Conservation (phyloP, 1,284 basidiomycete genomes). For the Marasmius fiardii region DNA sequence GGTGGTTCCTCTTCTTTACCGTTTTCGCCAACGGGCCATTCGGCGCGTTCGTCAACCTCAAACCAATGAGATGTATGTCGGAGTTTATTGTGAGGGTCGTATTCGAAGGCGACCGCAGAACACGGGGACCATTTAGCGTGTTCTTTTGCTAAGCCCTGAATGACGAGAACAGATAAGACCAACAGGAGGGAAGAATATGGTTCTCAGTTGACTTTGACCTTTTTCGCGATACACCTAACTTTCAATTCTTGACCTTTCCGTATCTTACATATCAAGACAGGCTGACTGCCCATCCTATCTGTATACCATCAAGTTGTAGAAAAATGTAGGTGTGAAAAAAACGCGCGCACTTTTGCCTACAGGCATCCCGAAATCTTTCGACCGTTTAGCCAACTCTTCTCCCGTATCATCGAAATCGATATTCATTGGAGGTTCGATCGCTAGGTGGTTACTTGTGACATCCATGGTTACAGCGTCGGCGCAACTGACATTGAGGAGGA, state of each 20-base stretch:
- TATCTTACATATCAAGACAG: slow-evolving; percentile 90
- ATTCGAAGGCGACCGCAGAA: slow-evolving; percentile 94
- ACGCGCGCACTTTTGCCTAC: slow-evolving; percentile 72
- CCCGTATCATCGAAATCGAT: slow-evolving; percentile 43
- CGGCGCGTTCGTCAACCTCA: slow-evolving; percentile 73
- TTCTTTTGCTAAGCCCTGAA: slow-evolving; percentile 93
- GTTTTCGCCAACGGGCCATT: slow-evolving; percentile 85
- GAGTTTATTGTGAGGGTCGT: slow-evolving; percentile 97
- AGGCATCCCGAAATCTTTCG: slow-evolving; percentile 79
- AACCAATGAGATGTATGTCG: slow-evolving; percentile 97
- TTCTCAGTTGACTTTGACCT: slow-evolving; percentile 47
- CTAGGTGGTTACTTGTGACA: slow-evolving; percentile 77
- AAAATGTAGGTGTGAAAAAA: background rate
- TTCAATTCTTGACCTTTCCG: slow-evolving; percentile 92
- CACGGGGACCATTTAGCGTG: slow-evolving; percentile 99
- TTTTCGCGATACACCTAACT: slow-evolving; percentile 88
- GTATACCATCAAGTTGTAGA: background rate
- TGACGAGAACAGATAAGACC: slow-evolving; percentile 7
- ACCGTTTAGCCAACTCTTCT: slow-evolving; percentile 72
- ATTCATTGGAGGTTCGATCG: slow-evolving; percentile 44
- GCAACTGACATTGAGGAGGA: slow-evolving; percentile 72
- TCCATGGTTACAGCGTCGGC: slow-evolving; percentile 71
- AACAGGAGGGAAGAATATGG: background rate
- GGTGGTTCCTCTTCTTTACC: slow-evolving; percentile 80
- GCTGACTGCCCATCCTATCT: slow-evolving; percentile 62